Base-by-base conservation (phyloP, 192 early-diverging fungal species). In the Phycomyces nitens region DNA sequence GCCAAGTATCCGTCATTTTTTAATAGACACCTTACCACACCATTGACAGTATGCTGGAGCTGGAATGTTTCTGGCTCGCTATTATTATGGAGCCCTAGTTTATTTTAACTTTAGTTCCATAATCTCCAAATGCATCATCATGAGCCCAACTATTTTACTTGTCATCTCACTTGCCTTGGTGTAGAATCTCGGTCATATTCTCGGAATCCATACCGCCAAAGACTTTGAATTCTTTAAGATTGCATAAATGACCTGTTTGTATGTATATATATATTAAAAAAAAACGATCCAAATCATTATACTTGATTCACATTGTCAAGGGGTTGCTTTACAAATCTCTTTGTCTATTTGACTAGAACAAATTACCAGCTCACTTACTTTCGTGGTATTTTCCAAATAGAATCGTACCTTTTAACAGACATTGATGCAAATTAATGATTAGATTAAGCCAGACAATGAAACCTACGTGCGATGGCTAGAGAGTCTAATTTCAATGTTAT, bases 321-420 rank as follows among this genome's bases (percentile, higher is more conserved):
- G n/a, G n/a, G n/a, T n/a, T n/a, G n/a, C 7, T 34, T 34, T 34
- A 5, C 29, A 2, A 2, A 5, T 34, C 29, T 34, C 7, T 34
- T 34, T 34, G 29, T 34, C 2, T 7, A 5, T 5, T 34, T 34
- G 29, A 5, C 29, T 5, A 34, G 7, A 34, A 34, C 22, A 20
- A 58, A 56, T 22, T 20, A 38, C 11, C 8, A 26, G 27, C 16
- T 18, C 24, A 14, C 27, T 55, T 60, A 58, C 84, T 79, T 68
- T 89, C 88, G 78, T 91, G 89, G 69, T 88, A 97, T 73, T 99
- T 99, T 62, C 96, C 96, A 87, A 99, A 97, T 3, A 88, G 91
- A 63, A 98, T 94, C 5, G 85, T 83, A 39, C 91, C 86, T 91
- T 60, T 53, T 20, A n/a, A 39, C 24, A 29, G 34, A 34, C 26